Evolutionary conservation across 352 stramenopile species (phyloP), one percentile per base, ranked within the genome.

Genomic region (Thraustochytrium sp.): DNA sequence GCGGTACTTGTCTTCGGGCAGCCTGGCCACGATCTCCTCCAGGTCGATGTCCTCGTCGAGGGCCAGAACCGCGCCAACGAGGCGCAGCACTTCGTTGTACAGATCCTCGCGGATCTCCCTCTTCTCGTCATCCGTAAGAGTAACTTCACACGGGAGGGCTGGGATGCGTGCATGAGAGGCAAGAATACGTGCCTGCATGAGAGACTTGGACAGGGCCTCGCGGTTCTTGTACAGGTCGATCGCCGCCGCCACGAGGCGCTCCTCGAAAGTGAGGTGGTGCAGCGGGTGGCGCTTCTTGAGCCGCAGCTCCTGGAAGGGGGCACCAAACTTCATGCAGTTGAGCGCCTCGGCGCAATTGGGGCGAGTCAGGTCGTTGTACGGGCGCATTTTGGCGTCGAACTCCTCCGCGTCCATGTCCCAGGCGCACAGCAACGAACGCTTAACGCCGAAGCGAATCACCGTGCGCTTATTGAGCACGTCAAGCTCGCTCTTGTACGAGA

Each of bases 221-320:
- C 26, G 59, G 34, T 72, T 44, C n/a, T 72, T 72, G 59, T 49
- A 72, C 13, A 72, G 34, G 34, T 72, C 59, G 38, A 72, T 49
- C 8, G 59, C 59, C 9, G 29, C 26, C 16, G 38, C 36, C 8
- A 72, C 23, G 36, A 72, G 38, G 59, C 59, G 59, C 2, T 72
- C 59, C 34, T 44, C 26, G 26, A 44, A 72, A n/a, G 16, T 16
- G 36, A 42, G 44, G 13, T 72, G 16, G n/a, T 13, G 1, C 26
- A 72, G 23, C 13, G 8, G 26, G 34, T 38, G 59, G 34, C 38
- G 9, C 26, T 72, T 26, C 34, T 44, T 49, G 59, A 72, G 59
- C 21, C 8, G 23, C 2, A 72, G 13, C 13, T 72, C 59, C 21
- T 38, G 26, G 38, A 29, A 72, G 21, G 59, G 59, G 9, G 59